A percentile compares a stretch with the other conserved stretches of the same genome.
These are phyloP conservation scores for Metschnikowia picachoensis DNA, from an alignment of 805 yeast species.

Conservation along the genomic window DNA sequence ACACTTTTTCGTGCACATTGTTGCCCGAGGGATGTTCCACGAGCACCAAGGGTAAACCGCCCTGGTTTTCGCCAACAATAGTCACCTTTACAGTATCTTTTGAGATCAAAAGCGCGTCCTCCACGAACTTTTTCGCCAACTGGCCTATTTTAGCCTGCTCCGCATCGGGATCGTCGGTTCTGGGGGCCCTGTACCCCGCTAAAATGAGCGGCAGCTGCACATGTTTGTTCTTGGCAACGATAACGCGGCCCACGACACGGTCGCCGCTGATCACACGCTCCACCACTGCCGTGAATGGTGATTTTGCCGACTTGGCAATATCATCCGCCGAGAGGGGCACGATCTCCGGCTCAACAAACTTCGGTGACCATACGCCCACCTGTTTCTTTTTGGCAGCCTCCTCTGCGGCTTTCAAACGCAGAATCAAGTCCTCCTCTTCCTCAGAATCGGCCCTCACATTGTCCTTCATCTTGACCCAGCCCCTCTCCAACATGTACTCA, in stretches of 20 bases:
- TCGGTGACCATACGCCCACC: constrained; percentile 54
- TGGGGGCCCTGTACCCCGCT: constrained; percentile 73
- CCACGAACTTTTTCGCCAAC: constrained; percentile 62
- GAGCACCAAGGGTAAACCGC: constrained; percentile 58
- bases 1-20: constrained; percentile 62
- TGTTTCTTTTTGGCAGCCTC: constrained; percentile 47
- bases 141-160: constrained; percentile 47
- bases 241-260: constrained; percentile 58
- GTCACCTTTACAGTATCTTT: constrained; percentile 48
- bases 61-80: constrained; percentile 56
- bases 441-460: constrained; percentile 38
- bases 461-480: constrained; percentile 60
- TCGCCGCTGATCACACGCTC: constrained; percentile 81
- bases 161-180: constrained; percentile 47
- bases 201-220: constrained; percentile 56
- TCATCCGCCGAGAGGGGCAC: constrained; percentile 30
- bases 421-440: constrained; percentile 38
- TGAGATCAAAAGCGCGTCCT: constrained; percentile 58
- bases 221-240: constrained; percentile 48
- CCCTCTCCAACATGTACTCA: constrained; percentile 52
- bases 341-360: constrained; percentile 17
- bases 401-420: constrained; percentile 39
- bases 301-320: constrained; percentile 31
- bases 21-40: constrained; percentile 71
- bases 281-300: constrained; percentile 56